phyloP scores from a whole-genome alignment of 352 stramenopile species.

The Globisporangium emineosum region DNA sequence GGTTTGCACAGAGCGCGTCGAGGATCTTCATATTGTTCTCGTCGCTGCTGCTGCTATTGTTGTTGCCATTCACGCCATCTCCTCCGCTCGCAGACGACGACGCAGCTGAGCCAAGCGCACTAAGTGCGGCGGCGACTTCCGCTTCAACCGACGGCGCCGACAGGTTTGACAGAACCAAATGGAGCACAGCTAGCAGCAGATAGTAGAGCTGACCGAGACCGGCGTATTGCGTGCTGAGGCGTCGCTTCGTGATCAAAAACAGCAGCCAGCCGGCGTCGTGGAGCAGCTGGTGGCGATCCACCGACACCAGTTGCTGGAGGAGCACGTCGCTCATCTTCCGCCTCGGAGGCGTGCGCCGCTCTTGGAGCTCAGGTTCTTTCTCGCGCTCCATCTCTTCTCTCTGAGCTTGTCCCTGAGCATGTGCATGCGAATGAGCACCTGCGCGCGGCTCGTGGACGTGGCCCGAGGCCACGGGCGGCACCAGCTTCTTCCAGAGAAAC shows the following conservation, averaged over 20 bases:
- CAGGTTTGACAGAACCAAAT: constrained; percentile 52
- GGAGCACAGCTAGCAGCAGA: constrained; percentile 69
- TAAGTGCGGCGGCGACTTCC: constrained; percentile 75
- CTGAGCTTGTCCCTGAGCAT: constrained; percentile 20
- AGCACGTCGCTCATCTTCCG: constrained; percentile 19
- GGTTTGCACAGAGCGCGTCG: constrained; percentile 42
- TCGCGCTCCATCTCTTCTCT: constrained; percentile 20
- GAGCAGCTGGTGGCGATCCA: constrained; percentile 29
- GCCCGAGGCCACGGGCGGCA: background rate
- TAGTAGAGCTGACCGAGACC: constrained; percentile 75
- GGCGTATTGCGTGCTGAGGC: constrained; percentile 38
- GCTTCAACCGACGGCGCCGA: constrained; percentile 56
- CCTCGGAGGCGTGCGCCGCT: constrained; percentile 6
- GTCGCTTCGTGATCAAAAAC: constrained; percentile 60
- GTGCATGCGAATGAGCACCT: background rate
- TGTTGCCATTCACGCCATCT: background rate
- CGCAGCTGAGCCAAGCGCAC: constrained; percentile 41
- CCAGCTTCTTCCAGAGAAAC: constrained; percentile 50
- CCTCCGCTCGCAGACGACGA: background rate
- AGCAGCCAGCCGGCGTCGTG: constrained; percentile 74
- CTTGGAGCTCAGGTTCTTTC: constrained; percentile 11
- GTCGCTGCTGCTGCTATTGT: background rate
- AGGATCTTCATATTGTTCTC: constrained; percentile 32
- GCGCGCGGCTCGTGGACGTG: constrained; percentile 14
- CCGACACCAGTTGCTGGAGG: constrained; percentile 10